Conservation (phyloP, 2,329 filamentous ascomycete species). For the Xylaria sp. region DNA sequence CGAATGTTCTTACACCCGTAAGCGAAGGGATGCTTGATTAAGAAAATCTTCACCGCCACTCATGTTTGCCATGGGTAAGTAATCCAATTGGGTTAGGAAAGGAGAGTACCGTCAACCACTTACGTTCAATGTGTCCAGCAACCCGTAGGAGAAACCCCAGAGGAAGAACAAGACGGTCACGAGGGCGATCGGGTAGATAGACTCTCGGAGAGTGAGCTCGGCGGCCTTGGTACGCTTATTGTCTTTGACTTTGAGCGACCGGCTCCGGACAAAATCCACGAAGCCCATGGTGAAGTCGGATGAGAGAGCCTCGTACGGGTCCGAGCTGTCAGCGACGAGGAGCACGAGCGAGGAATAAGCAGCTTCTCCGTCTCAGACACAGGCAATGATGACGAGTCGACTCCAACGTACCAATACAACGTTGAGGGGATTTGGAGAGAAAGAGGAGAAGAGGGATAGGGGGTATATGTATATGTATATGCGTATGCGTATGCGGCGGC, state of each 20-base stretch:
- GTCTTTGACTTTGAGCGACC: slow-evolving; percentile 48
- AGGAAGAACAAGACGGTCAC: slow-evolving; percentile 71
- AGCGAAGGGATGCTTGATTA: neutral
- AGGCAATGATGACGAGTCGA: neutral
- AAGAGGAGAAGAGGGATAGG: slow-evolving; percentile 18
- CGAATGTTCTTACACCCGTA: neutral
- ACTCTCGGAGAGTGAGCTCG: slow-evolving; percentile 70
- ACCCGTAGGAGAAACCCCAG: slow-evolving; percentile 63
- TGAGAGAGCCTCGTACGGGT: slow-evolving; percentile 1
- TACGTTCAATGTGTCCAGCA: slow-evolving; percentile 55
- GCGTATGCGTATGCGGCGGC: too few relatives aligned
- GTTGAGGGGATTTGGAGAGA: slow-evolving; percentile 14
- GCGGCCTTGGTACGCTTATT: slow-evolving; percentile 57
- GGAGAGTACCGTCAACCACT: neutral
- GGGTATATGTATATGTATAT: too few relatives aligned
- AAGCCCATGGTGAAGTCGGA: slow-evolving; percentile 45
- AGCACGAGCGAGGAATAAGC: neutral
- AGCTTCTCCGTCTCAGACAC: neutral
- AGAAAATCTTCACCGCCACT: neutral
- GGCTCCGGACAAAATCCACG: slow-evolving; percentile 51
- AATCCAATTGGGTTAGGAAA: neutral
- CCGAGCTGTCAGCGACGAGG: neutral
- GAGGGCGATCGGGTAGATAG: slow-evolving; percentile 68
- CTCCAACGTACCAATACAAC: slow-evolving; percentile 17
- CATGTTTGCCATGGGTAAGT: neutral